These are phyloP conservation scores for Eutrema salsugineum DNA, from an alignment of 441 rosid species.

Conservation along the genomic window DNA sequence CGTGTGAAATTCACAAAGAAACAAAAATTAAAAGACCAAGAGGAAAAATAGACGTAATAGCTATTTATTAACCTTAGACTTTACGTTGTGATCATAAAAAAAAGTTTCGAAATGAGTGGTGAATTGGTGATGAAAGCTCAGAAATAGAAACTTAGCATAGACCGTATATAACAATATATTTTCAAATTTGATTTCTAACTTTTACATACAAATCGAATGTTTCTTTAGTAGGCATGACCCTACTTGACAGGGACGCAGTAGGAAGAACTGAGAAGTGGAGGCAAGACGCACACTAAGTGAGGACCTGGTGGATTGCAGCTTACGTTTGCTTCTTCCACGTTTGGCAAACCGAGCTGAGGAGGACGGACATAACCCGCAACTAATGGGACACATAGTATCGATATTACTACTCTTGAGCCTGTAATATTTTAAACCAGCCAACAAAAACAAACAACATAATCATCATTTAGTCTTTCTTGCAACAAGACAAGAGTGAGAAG, in stretches of 20 bases:
- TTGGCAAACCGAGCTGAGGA: slow-evolving; percentile 74
- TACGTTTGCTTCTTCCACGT: slow-evolving; percentile 62
- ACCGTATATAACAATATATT: too few species aligned
- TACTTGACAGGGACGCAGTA: slow-evolving; percentile 62
- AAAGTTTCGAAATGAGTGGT: too few species aligned
- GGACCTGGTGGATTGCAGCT: slow-evolving; percentile 92
- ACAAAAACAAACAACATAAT: neutral
- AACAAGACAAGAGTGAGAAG: neutral
- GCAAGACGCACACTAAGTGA: slow-evolving; percentile 88
- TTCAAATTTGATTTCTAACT: too few species aligned
- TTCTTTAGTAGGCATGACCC: too few species aligned
- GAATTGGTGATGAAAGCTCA: too few species aligned
- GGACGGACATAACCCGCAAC: slow-evolving; percentile 93
- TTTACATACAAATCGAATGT: too few species aligned
- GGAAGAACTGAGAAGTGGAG: slow-evolving; percentile 85
- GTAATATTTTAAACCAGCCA: slow-evolving; percentile 18
- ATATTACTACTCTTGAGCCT: slow-evolving; percentile 87
- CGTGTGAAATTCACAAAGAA: too few species aligned
- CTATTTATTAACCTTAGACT: too few species aligned
- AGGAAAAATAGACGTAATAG: too few species aligned
- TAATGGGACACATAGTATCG: slow-evolving; percentile 78
- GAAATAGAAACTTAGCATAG: too few species aligned
- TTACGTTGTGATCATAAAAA: too few species aligned
- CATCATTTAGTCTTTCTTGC: neutral
- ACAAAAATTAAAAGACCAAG: too few species aligned